A percentile compares a stretch with the other conserved stretches of the same genome.
Evolutionary conservation across 352 stramenopile species (phyloP).

Genomic region (Pythium vanterpoolii): DNA sequence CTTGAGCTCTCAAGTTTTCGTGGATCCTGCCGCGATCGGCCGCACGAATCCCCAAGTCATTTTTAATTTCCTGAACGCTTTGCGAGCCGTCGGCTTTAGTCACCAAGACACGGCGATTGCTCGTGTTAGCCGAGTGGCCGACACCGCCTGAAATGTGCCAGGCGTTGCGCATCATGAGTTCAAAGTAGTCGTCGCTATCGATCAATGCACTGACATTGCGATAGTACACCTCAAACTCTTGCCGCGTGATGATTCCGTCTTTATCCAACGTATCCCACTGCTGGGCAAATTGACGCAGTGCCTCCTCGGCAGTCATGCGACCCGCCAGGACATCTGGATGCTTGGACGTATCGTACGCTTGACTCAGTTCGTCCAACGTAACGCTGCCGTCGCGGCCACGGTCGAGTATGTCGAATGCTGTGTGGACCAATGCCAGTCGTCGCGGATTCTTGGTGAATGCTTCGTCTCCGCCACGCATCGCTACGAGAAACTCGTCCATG

Average conservation of each 20-base stretch:
- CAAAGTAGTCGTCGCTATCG: slow-evolving; percentile 84
- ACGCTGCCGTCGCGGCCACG: slow-evolving; percentile 43
- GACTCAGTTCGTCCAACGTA: slow-evolving; percentile 47
- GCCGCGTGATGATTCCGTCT: slow-evolving; percentile 32
- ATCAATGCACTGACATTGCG: slow-evolving; percentile 64
- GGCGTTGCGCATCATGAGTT: slow-evolving; percentile 80
- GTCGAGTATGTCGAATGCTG: slow-evolving; percentile 74
- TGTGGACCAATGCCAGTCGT: slow-evolving; percentile 51
- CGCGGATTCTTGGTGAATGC: slow-evolving; percentile 11
- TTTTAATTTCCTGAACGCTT: slow-evolving; percentile 39
- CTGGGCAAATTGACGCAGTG: slow-evolving; percentile 34
- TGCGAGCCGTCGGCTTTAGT: slow-evolving; percentile 50
- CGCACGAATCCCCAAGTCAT: slow-evolving; percentile 40
- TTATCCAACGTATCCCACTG: slow-evolving; percentile 37
- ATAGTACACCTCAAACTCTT: slow-evolving; percentile 69
- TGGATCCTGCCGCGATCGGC: slow-evolving; percentile 27
- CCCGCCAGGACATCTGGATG: slow-evolving; percentile 55
- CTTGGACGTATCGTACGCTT: slow-evolving; percentile 42
- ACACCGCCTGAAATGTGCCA: slow-evolving; percentile 76
- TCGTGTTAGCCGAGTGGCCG: slow-evolving; percentile 59
- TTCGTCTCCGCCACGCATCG: slow-evolving; percentile 48
- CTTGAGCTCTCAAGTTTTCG: slow-evolving; percentile 45
- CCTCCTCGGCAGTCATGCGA: slow-evolving; percentile 29
- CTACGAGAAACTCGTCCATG: slow-evolving; percentile 69
- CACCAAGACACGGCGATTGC: slow-evolving; percentile 60